phyloP scores from a whole-genome alignment of 768 basidiomycete species.

The Calocybe cyanea region DNA sequence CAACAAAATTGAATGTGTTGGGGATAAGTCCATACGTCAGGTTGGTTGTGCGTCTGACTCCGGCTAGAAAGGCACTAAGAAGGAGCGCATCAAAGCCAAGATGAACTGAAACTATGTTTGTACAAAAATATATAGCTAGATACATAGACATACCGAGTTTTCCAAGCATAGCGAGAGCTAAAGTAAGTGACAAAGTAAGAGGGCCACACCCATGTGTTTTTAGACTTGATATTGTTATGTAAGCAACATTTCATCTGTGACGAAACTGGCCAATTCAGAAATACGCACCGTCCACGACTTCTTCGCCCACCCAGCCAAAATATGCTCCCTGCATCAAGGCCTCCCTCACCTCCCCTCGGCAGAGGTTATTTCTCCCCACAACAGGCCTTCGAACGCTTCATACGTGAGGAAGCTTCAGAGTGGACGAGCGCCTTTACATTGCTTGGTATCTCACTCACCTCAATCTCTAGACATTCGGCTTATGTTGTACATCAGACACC shows the following conservation, averaged over 20 bases:
- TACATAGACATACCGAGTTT: slow-evolving; percentile 39
- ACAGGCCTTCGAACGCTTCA: slow-evolving; percentile 63
- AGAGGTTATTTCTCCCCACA: slow-evolving; percentile 58
- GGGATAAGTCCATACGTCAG: slow-evolving; percentile 61
- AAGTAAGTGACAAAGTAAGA: not conserved
- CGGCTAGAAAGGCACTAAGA: slow-evolving; percentile 78
- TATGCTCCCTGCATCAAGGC: slow-evolving; percentile 35
- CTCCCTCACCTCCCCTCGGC: slow-evolving; percentile 37
- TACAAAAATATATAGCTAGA: slow-evolving; percentile 4
- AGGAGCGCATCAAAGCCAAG: slow-evolving; percentile 76
- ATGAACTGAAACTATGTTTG: slow-evolving; percentile 38
- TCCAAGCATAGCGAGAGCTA: slow-evolving; percentile 48
- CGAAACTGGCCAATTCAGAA: not conserved
- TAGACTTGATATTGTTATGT: too few species aligned
- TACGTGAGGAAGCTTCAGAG: slow-evolving; percentile 70
- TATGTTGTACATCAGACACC: slow-evolving; percentile 57
- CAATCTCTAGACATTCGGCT: slow-evolving; percentile 19
- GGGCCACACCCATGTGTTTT: slow-evolving; percentile 13
- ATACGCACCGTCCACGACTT: slow-evolving; percentile 3
- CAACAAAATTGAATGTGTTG: too few species aligned
- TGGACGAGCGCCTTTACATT: slow-evolving; percentile 83
- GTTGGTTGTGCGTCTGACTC: slow-evolving; percentile 80
- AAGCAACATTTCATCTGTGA: too few species aligned
- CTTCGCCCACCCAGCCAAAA: not conserved
- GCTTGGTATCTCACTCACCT: slow-evolving; percentile 51